Evolutionary conservation across 495 filamentous ascomycete genomes (phyloP).

Genomic region (Xylaria palmicola): DNA sequence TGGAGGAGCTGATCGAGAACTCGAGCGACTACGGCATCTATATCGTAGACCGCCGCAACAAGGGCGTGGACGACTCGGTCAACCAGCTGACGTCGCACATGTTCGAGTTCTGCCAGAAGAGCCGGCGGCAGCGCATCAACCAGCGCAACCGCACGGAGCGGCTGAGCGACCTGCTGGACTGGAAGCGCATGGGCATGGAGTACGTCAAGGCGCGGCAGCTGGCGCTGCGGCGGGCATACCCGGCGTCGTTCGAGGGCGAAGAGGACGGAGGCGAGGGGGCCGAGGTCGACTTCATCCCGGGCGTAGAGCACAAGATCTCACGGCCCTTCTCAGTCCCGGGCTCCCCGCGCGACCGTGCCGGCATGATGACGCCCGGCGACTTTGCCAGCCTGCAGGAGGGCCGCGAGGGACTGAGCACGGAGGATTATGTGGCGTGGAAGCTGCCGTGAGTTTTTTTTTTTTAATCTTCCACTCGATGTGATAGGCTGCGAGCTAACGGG

Average conservation of each 20-base stretch:
- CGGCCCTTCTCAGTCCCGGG: slow-evolving; percentile 91
- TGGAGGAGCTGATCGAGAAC: slow-evolving; percentile 99
- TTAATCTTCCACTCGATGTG: background rate
- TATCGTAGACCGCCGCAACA: slow-evolving; percentile 92
- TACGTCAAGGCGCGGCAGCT: slow-evolving; percentile 97
- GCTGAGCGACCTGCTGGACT: slow-evolving; percentile 90
- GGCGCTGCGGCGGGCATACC: slow-evolving; percentile 89
- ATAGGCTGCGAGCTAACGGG: slow-evolving; percentile 2
- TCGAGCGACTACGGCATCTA: slow-evolving; percentile 98
- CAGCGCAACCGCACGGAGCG: slow-evolving; percentile 97
- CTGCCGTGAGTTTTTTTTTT: slow-evolving; percentile 75
- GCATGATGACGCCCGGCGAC: slow-evolving; percentile 99
- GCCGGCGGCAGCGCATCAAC: slow-evolving; percentile 93
- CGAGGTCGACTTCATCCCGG: slow-evolving; percentile 79
- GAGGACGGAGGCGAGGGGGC: slow-evolving; percentile 73
- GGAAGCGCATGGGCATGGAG: slow-evolving; percentile 99
- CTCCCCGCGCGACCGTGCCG: slow-evolving; percentile 82
- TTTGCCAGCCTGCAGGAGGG: slow-evolving; percentile 96
- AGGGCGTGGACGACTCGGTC: slow-evolving; percentile 96
- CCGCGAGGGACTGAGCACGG: slow-evolving; percentile 86
- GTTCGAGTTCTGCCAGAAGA: slow-evolving; percentile 94
- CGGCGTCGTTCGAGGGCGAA: slow-evolving; percentile 71
- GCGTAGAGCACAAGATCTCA: slow-evolving; percentile 87
- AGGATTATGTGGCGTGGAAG: slow-evolving; percentile 98
- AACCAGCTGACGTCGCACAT: slow-evolving; percentile 91